phyloP scores from a whole-genome alignment of 129 eudicot genomes.

The Helichrysum umbraculigerum region DNA sequence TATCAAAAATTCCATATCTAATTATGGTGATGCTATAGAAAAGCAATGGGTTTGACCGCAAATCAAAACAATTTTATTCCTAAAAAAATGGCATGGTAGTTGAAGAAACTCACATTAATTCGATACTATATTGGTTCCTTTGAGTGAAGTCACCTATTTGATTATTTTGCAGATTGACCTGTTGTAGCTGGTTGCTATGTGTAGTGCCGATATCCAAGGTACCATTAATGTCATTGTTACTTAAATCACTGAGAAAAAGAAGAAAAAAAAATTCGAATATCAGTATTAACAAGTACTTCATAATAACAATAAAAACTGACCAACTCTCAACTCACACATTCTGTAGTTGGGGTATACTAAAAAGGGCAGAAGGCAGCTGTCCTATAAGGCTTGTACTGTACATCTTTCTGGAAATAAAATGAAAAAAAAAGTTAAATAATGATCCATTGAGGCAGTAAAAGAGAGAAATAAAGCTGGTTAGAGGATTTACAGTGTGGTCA shows the following conservation, averaged over 20 bases:
- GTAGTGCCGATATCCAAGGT: conserved; percentile 57
- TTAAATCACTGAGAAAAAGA: conserved; percentile 29
- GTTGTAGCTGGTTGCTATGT: conserved; percentile 58
- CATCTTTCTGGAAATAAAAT: conserved; percentile 38
- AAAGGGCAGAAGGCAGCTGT: conserved; percentile 51
- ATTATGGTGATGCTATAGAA: neutral
- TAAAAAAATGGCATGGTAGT: neutral
- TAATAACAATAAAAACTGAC: neutral
- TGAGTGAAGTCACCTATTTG: conserved; percentile 31
- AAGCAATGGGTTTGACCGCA: neutral
- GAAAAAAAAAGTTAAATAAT: conserved; percentile 5
- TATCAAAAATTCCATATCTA: neutral
- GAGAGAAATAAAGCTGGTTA: conserved; percentile 6
- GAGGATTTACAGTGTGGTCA: conserved; percentile 48
- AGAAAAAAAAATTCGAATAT: neutral
- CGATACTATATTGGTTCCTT: conserved; percentile 16
- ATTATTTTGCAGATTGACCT: conserved; percentile 73
- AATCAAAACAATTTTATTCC: neutral
- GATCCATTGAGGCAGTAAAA: neutral
- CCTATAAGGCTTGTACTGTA: conserved; percentile 56
- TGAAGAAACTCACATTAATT: conserved; percentile 45
- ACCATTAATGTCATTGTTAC: conserved; percentile 57
- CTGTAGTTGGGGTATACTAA: conserved; percentile 59
- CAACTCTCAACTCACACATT: conserved; percentile 57
- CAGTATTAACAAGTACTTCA: conserved; percentile 36